These are phyloP conservation scores for Cladosporium halotolerans DNA, from an alignment of 2,329 filamentous ascomycete genomes.

Conservation along the genomic window DNA sequence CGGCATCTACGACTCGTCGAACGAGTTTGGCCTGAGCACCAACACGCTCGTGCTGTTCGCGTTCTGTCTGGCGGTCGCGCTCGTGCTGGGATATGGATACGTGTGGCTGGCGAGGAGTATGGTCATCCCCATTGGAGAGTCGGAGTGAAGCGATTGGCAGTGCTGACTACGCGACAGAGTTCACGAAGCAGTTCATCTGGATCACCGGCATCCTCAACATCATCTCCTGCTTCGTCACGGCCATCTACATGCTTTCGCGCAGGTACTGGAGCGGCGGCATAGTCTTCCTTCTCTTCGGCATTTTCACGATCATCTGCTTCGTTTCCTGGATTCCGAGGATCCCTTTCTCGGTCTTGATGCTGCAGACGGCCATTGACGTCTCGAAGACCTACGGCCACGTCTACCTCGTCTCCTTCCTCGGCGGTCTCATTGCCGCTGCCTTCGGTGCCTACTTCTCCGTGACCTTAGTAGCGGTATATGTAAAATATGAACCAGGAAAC, in stretches of 20 bases:
- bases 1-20: conserved; percentile 65
- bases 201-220: conserved; percentile 85
- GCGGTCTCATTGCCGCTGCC: conserved; percentile 67
- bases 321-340: conserved; percentile 85
- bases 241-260: conserved; percentile 74
- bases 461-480: conserved; percentile 79
- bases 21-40: conserved; percentile 65
- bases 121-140: background rate
- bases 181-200: conserved; percentile 86
- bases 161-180: conserved; percentile 14
- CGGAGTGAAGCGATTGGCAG: background rate
- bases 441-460: conserved; percentile 82
- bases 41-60: conserved; percentile 83
- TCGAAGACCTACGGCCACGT: conserved; percentile 79
- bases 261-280: conserved; percentile 79
- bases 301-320: conserved; percentile 77
- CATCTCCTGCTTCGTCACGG: conserved; percentile 73
- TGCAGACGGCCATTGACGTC: conserved; percentile 78
- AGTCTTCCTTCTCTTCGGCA: conserved; percentile 75
- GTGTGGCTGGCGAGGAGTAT: conserved; percentile 47
- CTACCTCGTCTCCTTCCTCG: conserved; percentile 77
- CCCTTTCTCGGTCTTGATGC: conserved; percentile 84
- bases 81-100: conserved; percentile 71
- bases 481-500: conserved; percentile 65
- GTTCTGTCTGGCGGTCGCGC: conserved; percentile 67